Conservation (phyloP, 2,329 filamentous ascomycete species). For the Fusarium nurragi region DNA sequence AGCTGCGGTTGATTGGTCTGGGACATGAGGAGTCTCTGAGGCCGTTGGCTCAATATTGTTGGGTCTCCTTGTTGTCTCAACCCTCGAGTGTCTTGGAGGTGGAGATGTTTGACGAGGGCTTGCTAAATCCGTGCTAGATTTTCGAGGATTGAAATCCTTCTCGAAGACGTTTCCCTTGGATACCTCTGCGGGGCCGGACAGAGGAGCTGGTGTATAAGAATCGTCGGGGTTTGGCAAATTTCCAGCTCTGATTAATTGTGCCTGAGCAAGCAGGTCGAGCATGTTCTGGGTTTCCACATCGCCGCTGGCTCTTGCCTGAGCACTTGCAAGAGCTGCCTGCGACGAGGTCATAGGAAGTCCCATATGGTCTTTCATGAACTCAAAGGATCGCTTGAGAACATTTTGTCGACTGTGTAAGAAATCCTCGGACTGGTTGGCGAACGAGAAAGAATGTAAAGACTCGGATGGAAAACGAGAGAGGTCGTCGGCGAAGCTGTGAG, state of each 20-base stretch:
- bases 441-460: constrained; percentile 97
- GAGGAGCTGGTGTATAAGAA: constrained; percentile 61
- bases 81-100: constrained; percentile 34
- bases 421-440: constrained; percentile 94
- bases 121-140: constrained; percentile 60
- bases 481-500: constrained; percentile 86
- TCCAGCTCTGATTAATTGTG: constrained; percentile 78
- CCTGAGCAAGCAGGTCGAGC: constrained; percentile 85
- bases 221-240: constrained; percentile 63
- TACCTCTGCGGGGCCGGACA: constrained; percentile 81
- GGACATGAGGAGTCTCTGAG: constrained; percentile 46
- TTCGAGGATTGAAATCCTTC: constrained; percentile 72
- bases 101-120: constrained; percentile 51
- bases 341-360: constrained; percentile 75
- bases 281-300: constrained; percentile 90
- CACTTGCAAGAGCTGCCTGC: constrained; percentile 80
- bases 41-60: constrained; percentile 27
- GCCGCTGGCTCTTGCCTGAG: constrained; percentile 82
- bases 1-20: constrained; percentile 62
- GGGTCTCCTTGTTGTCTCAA: constrained; percentile 25
- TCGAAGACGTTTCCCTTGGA: constrained; percentile 86
- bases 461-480: constrained; percentile 92
- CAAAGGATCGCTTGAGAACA: constrained; percentile 90
- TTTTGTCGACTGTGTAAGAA: constrained; percentile 91
- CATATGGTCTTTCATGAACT: constrained; percentile 94